Conservation (phyloP, 2,329 filamentous ascomycete species). For the Graphilbum fragrans region DNA sequence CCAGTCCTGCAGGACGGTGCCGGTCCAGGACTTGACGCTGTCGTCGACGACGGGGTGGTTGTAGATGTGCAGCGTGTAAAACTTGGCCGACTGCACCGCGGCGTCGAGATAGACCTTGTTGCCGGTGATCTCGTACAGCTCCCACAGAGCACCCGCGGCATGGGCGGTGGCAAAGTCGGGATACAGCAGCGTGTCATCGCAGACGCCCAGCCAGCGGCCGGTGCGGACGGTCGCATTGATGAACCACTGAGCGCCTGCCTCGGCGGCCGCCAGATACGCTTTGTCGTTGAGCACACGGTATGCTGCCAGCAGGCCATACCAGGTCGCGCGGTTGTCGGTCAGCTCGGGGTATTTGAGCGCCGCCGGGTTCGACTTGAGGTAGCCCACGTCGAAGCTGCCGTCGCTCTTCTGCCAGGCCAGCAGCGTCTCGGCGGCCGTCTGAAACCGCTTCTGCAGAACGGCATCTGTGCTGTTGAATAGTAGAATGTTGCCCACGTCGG, state of each 20-base stretch:
- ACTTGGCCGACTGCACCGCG: slow-evolving; percentile 4
- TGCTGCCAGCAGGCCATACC: slow-evolving; percentile 7
- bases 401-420: slow-evolving; percentile 5
- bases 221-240: slow-evolving; percentile 1
- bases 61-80: slow-evolving; percentile 9
- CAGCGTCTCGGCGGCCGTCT: slow-evolving; percentile 5
- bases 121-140: slow-evolving; percentile 6
- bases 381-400: slow-evolving; percentile 7
- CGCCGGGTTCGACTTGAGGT: slow-evolving; percentile 4
- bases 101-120: slow-evolving; percentile 3
- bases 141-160: slow-evolving; percentile 5
- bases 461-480: slow-evolving; percentile 4
- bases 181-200: slow-evolving; percentile 7
- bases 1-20: slow-evolving; percentile 5
- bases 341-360: slow-evolving; percentile 7
- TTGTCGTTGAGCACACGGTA: slow-evolving; percentile 5
- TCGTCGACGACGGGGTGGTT: slow-evolving; percentile 6
- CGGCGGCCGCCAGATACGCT: slow-evolving; percentile 4
- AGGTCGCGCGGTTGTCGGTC: slow-evolving; percentile 6
- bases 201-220: slow-evolving; percentile 8
- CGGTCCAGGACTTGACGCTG: not conserved
- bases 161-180: slow-evolving; percentile 5
- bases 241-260: slow-evolving; percentile 6
- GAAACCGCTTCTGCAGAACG: slow-evolving; percentile 2
- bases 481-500: slow-evolving; percentile 6